Percentiles rank a stretch among this genome's conserved stretches.
These are phyloP conservation scores for Botryotinia narcissicola DNA, from an alignment of 2,329 filamentous ascomycete species.

Conservation along the genomic window DNA sequence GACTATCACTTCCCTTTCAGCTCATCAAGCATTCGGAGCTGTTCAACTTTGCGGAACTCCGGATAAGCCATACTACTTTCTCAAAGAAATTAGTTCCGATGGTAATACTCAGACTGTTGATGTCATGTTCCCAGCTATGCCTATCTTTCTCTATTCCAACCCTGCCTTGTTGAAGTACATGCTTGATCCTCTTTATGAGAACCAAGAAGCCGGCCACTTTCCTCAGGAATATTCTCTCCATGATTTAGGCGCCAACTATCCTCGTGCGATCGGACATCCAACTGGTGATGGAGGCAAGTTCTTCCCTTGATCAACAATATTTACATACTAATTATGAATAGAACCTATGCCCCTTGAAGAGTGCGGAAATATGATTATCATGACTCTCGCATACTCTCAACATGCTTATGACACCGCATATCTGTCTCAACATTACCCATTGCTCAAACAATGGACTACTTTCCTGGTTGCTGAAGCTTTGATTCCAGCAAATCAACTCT, in stretches of 20 bases:
- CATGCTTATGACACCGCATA: conserved; percentile 51
- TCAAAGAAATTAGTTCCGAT: conserved; percentile 88
- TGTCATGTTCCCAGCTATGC: conserved; percentile 81
- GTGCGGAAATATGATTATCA: conserved; percentile 80
- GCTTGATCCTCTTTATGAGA: conserved; percentile 63
- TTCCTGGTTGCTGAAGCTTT: conserved; percentile 73
- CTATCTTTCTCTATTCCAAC: conserved; percentile 81
- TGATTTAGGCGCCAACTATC: conserved; percentile 68
- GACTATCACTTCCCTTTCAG: conserved; percentile 71
- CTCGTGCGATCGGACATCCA: conserved; percentile 66
- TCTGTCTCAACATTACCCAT: conserved; percentile 64
- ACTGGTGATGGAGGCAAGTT: conserved; percentile 56
- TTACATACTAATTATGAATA: conserved; percentile 15
- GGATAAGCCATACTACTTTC: conserved; percentile 69
- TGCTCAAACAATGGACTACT: conserved; percentile 76
- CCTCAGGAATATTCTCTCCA: conserved; percentile 71
- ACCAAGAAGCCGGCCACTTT: conserved; percentile 65
- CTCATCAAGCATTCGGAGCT: conserved; percentile 78
- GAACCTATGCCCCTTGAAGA: conserved; percentile 78
- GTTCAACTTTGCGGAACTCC: conserved; percentile 70
- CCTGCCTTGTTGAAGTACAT: conserved; percentile 57
- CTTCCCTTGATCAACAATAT: neutral
- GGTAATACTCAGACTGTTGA: conserved; percentile 87
- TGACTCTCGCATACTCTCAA: conserved; percentile 71
- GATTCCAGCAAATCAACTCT: conserved; percentile 73